Base-by-base conservation (phyloP, 257 asterid species). In the Oldenlandia corymbosa region DNA sequence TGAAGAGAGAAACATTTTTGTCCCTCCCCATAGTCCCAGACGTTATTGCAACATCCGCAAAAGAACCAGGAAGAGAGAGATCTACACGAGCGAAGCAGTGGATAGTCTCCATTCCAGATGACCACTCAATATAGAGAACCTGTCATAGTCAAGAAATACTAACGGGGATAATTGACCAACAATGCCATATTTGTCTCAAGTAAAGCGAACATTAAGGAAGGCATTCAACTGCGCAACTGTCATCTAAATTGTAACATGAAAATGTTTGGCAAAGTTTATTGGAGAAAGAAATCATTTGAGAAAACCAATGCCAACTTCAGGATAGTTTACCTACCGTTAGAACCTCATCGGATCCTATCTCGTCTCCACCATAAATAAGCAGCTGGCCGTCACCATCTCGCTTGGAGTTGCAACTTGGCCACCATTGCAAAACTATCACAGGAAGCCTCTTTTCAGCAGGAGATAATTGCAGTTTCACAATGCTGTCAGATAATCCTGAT, bases 281-380 rank as follows among this genome's bases (percentile, higher is more conserved):
- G 30, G 60, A 39, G 10, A 58, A 58, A 24, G 60, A 47, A 43
- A 46, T 12, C 1, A 23, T 32, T 47, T 24, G 42, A 47, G 14
- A 17, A n/a, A n/a, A n/a, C n/a, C n/a, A n/a, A n/a, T n/a, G n/a
- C n/a, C n/a, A n/a, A n/a, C n/a, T n/a, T n/a, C n/a, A n/a, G n/a
- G n/a, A n/a, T n/a, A n/a, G n/a, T n/a, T 60, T 71, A 81, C 89
- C 45, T 68, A 90, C 97, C 81, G 95, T 88, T 58, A 88, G 68
- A 79, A 78, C 93, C 84, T 90, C 97, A 60, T 85, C 89, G 31
- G 85, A 78, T 62, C 96, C 95, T 71, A 88, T 84, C 78, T 83
- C 97, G 69, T 88, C 95, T 68, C 96, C 97, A 64, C 97, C 97
- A 71, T 90, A 90, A 42, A 90, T 74, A 77, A 90, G 79, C 71